Evolutionary conservation across 1,139 yeast genomes (phyloP), one percentile per base, ranked within the genome.

Genomic region (Candida neerlandica): DNA sequence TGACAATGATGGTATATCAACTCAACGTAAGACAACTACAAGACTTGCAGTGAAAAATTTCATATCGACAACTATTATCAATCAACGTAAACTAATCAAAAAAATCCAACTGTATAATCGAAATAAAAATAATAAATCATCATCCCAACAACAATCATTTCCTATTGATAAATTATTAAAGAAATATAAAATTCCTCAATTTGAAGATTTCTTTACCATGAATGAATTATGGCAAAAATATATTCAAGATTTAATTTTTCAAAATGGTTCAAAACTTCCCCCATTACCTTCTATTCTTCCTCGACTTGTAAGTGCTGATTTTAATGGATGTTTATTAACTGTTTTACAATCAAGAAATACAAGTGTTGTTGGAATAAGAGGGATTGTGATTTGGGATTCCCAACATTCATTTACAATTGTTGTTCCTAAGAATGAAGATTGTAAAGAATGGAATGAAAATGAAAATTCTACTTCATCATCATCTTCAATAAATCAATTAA

Each of bases 331-430:
- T 16, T 64, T 71, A 40, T 53, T 92, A 19, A 74, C 77, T 14
- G 94, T 92, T 0, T 60, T 75, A 1, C 78, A 82, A 43, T 77
- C 91, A 11, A 68, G 72, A 16, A 88, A 88, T 58, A 71, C 77
- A 1, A 78, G 82, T 45, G 61, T 82, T 48, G 77, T 85, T 5
- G 96, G 96, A 0, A 59, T 79, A 15, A 58, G 75, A 39, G 99
- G 99, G 0, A 87, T 92, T 5, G 90, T 92, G 1, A 71, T 90
- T 1, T 89, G 96, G 86, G 99, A 94, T 62, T 82, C 94, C 6
- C 92, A 89, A 62, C 82, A 86, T 58, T 80, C 82, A 49, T 87
- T 90, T 60, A 80, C 90, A 3, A 58, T 92, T 44, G 83, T 86
- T 27, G 78, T 81, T 0, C 81, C 82, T 1, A 70, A 82, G 43